phyloP scores from a whole-genome alignment of 805 yeast species.

The Candida sanyiensis region DNA sequence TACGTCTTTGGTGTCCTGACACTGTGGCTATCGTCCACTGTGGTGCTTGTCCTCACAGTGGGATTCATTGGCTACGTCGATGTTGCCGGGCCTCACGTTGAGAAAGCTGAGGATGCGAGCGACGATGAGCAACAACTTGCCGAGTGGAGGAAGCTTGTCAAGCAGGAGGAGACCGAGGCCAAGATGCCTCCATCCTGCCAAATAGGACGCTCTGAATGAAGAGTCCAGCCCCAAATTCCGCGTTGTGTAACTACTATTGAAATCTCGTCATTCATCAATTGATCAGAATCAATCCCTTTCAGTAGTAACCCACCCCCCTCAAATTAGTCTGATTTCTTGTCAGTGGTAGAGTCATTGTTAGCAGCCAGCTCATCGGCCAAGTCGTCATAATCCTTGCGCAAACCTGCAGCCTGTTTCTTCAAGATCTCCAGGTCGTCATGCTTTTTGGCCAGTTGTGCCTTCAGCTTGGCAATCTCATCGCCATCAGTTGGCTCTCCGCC shows the following conservation, averaged over 20 bases:
- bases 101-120: constrained; percentile 2
- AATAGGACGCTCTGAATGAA: too few relatives aligned
- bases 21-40: constrained; percentile 19
- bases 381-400: constrained; percentile 44
- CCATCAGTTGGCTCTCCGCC: constrained; percentile 24
- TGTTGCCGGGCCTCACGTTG: constrained; percentile 6
- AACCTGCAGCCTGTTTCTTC: constrained; percentile 65
- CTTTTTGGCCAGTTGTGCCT: constrained; percentile 33
- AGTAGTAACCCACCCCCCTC: too few relatives aligned
- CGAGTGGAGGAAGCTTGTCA: too few relatives aligned
- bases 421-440: constrained; percentile 61
- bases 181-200: too few relatives aligned
- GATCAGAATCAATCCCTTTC: too few relatives aligned
- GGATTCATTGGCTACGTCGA: constrained; percentile 12
- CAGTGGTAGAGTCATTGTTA: constrained; percentile 1
- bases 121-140: too few relatives aligned
- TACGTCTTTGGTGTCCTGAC: constrained; percentile 17
- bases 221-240: too few relatives aligned
- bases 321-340: constrained; percentile 12
- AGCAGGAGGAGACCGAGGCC: too few relatives aligned
- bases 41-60: constrained; percentile 15
- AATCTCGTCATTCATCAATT: too few relatives aligned
- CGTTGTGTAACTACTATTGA: too few relatives aligned
- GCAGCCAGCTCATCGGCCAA: constrained; percentile 8
- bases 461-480: constrained; percentile 17